Base-by-base conservation (phyloP, 257 asterid genomes). In the Scutellaria minor region DNA sequence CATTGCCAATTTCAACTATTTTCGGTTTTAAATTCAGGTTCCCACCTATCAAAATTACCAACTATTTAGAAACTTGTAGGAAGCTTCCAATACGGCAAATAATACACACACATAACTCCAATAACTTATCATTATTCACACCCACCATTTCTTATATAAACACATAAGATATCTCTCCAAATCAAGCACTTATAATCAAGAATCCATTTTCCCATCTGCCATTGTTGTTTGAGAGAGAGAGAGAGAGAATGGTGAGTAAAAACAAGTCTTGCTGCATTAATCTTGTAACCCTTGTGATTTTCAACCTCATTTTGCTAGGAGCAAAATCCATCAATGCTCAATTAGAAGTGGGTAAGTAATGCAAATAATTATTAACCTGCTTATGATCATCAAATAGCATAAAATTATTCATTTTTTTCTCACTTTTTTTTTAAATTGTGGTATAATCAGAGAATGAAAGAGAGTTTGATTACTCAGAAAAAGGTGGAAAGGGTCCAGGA, bases 401-500 rank as follows among this genome's bases (percentile, higher is more conserved):
- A 31, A 3, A 12, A 0, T 22, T 13, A 9, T 1, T 47, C 11
- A 18, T 18, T 18, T 24, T 44, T 44, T 1, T n/a, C 37, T 7
- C 27, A 1, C 2, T 24, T 31, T 46, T 27, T 22, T 13, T 9
- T 7, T 35, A 3, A 10, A 27, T 24, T 24, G 2, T 24, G 27
- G 27, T 24, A 1, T 24, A 35, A 40, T 27, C 78, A 86, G 93
- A 84, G 75, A 78, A 85, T 46, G 93, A 88, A 51, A 68, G 83
- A 51, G 89, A 85, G 64, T 88, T 90, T 50, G 85, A 83, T 70
- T 90, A 90, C 45, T 69, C 11, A 0, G 64, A 64, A 20, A 76
- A 65, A 9, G 65, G 92, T 35, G 77, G 45, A 50, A 81, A 72
- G 83, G 96, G 97, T 55, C 97, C 96, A 9, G 61, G 42, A 53